Conservation (phyloP, 306 rosid species). For the Rosa rugosa region DNA sequence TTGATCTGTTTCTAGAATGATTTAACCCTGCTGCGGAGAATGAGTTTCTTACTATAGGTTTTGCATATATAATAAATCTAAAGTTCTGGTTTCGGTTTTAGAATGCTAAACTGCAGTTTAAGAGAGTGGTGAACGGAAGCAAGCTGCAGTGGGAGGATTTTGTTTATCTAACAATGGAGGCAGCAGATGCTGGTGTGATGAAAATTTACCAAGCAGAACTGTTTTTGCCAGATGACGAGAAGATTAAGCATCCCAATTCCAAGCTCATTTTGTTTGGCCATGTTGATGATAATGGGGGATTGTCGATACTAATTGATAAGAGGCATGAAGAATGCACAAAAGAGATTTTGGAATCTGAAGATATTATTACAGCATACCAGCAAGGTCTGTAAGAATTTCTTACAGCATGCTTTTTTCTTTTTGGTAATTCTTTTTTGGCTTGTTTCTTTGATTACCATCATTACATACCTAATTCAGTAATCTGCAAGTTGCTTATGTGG, state of each 20-base stretch:
- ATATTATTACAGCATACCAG: too few relatives aligned
- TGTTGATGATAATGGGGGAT: not conserved
- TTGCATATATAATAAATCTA: too few relatives aligned
- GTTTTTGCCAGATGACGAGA: not conserved
- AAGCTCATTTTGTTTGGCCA: not conserved
- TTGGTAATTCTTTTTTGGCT: too few relatives aligned
- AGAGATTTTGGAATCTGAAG: not conserved
- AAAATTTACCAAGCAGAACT: not conserved
- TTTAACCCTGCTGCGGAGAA: too few relatives aligned
- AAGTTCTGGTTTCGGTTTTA: too few relatives aligned
- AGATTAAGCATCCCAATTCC: not conserved
- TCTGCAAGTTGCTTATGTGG: too few relatives aligned
- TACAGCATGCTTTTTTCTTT: not conserved
- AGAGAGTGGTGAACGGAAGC: too few relatives aligned
- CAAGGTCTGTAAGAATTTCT: not conserved
- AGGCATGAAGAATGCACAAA: not conserved
- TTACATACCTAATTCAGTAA: not conserved
- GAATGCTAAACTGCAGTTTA: too few relatives aligned
- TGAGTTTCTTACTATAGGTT: too few relatives aligned
- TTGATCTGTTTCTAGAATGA: too few relatives aligned
- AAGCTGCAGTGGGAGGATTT: too few relatives aligned
- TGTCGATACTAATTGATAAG: not conserved
- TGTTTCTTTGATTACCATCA: not conserved
- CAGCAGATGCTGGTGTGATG: not conserved
- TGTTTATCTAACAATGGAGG: not conserved